Percentiles rank a stretch among this genome's conserved stretches.
phyloP scores from a whole-genome alignment of 805 yeast genomes.

The Suhomyces sp. region DNA sequence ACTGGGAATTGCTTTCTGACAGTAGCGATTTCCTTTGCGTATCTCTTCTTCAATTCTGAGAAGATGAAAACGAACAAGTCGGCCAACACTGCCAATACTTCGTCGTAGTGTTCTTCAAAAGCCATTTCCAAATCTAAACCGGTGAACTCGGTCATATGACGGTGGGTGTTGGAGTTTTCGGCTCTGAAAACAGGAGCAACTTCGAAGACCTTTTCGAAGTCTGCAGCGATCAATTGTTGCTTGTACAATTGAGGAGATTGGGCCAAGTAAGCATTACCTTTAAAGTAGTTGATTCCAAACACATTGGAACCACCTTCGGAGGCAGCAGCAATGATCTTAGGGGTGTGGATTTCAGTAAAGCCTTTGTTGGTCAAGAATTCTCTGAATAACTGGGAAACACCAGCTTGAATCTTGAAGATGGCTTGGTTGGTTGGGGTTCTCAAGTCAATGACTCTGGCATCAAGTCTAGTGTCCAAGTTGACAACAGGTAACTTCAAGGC shows the following conservation, averaged over 20 bases:
- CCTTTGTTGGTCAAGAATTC: slow-evolving; percentile 69
- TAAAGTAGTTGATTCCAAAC: slow-evolving; percentile 90
- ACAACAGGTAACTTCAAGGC: slow-evolving; percentile 89
- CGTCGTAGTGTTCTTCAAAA: slow-evolving; percentile 97
- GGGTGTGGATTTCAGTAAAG: slow-evolving; percentile 93
- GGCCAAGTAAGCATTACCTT: slow-evolving; percentile 88
- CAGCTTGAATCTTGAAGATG: slow-evolving; percentile 89
- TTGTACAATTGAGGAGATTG: slow-evolving; percentile 98
- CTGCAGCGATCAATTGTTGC: slow-evolving; percentile 97
- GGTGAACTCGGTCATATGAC: slow-evolving; percentile 98
- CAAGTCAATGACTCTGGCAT: slow-evolving; percentile 91
- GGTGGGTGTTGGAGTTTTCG: slow-evolving; percentile 97
- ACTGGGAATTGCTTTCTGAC: slow-evolving; percentile 96
- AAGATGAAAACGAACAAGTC: slow-evolving; percentile 88
- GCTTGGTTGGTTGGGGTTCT: slow-evolving; percentile 98
- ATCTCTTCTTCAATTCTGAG: slow-evolving; percentile 75
- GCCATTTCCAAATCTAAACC: slow-evolving; percentile 98
- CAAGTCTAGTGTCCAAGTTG: slow-evolving; percentile 93
- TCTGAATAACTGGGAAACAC: slow-evolving; percentile 82
- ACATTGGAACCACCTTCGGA: slow-evolving; percentile 98
- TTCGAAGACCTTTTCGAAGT: slow-evolving; percentile 94
- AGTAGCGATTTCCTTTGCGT: slow-evolving; percentile 75
- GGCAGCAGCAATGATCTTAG: slow-evolving; percentile 91
- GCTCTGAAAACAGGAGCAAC: slow-evolving; percentile 98
- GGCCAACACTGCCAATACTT: slow-evolving; percentile 60